Conservation (phyloP, 805 yeast genomes). For the Priceomyces castillae region DNA sequence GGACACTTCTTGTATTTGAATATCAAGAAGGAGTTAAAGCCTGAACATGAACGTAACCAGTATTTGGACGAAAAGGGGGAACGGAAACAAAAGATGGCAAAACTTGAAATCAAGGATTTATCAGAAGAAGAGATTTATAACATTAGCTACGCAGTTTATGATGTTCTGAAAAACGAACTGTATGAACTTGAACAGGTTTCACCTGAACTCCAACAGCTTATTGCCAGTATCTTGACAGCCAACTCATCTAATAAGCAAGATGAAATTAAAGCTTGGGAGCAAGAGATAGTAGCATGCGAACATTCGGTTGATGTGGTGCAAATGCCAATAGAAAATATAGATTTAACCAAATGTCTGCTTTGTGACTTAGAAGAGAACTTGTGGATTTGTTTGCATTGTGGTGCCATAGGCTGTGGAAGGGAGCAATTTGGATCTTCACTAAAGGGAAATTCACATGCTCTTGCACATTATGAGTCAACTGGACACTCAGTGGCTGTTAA, state of each 20-base stretch:
- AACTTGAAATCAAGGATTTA: slow-evolving; percentile 64
- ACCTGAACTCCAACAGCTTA: slow-evolving; percentile 23
- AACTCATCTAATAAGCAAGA: slow-evolving; percentile 59
- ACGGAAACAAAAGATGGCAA: slow-evolving; percentile 48
- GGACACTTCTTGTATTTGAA: slow-evolving; percentile 61
- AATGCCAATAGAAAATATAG: slow-evolving; percentile 13
- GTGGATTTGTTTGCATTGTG: slow-evolving; percentile 93
- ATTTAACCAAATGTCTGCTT: slow-evolving; percentile 45
- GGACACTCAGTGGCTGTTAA: slow-evolving; percentile 85
- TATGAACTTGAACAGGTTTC: slow-evolving; percentile 23
- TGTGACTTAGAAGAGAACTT: slow-evolving; percentile 74
- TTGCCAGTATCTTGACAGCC: slow-evolving; percentile 49
- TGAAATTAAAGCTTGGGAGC: slow-evolving; percentile 89
- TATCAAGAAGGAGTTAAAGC: slow-evolving; percentile 51
- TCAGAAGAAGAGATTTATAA: slow-evolving; percentile 63
- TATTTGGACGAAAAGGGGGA: slow-evolving; percentile 22
- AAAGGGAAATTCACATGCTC: slow-evolving; percentile 92
- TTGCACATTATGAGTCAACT: slow-evolving; percentile 58
- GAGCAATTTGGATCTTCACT: slow-evolving; percentile 84
- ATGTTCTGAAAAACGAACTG: slow-evolving; percentile 27
- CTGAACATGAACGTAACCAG: slow-evolving; percentile 23
- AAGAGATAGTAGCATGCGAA: slow-evolving; percentile 74
- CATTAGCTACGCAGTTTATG: slow-evolving; percentile 40
- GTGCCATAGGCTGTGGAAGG: slow-evolving; percentile 91
- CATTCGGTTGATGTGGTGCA: slow-evolving; percentile 65